phyloP scores from a whole-genome alignment of 148 eudicot genomes.

The Gaultheria prostrata region DNA sequence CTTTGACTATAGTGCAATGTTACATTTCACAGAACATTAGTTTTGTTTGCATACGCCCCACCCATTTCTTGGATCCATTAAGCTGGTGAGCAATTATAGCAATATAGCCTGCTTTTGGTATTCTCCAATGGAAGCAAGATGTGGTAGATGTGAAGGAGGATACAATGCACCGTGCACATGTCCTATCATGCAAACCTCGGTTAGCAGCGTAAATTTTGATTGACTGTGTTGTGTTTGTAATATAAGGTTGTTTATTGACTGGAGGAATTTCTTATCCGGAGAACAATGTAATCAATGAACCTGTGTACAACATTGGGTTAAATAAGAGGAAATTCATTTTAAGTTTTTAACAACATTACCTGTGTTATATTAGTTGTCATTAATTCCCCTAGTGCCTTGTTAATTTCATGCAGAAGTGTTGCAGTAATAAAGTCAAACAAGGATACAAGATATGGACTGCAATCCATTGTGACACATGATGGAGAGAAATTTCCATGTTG shows the following conservation, averaged over 20 bases:
- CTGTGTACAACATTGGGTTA: neutral
- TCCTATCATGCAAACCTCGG: neutral
- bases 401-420: conserved; percentile 55
- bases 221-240: neutral
- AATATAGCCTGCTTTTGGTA: neutral
- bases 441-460: conserved; percentile 78
- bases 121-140: neutral
- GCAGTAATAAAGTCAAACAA: conserved; percentile 83
- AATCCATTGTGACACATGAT: conserved; percentile 86
- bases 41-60: neutral
- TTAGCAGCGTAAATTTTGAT: neutral
- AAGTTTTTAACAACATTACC: neutral
- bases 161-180: neutral
- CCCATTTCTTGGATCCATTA: neutral
- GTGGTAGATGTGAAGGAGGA: neutral
- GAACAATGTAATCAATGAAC: neutral
- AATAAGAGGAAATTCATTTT: neutral
- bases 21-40: neutral
- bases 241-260: neutral
- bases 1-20: neutral
- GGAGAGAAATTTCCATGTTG: conserved; percentile 87
- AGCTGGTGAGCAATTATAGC: neutral
- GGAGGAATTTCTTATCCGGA: neutral
- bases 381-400: neutral
- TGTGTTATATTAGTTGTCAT: neutral